Evolutionary conservation across 768 basidiomycete species (phyloP).

Genomic region (Lactarius pseudohatsudake): DNA sequence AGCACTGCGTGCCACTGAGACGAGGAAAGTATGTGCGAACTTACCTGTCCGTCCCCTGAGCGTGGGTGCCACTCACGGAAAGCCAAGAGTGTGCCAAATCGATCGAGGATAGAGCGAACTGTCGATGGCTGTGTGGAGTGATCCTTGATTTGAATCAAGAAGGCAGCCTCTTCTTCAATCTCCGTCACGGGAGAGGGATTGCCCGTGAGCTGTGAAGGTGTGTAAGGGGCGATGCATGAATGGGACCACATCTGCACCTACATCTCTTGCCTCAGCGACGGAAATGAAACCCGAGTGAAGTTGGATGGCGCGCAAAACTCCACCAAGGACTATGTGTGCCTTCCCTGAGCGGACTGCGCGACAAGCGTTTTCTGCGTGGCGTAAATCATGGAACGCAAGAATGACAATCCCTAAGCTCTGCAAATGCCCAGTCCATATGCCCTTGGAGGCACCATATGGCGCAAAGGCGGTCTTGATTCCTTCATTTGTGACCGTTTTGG

Average conservation of each 20-base stretch:
- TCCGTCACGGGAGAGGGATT: conserved; percentile 28
- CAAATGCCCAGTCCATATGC: conserved; percentile 29
- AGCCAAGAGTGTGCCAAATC: conserved; percentile 26
- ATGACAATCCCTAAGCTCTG: conserved; percentile 26
- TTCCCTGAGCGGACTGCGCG: conserved; percentile 23
- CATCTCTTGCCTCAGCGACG: conserved; percentile 29
- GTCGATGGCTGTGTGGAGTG: conserved; percentile 19
- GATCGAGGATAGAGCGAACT: conserved; percentile 24
- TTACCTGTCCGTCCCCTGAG: conserved; percentile 27
- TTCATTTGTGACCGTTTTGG: conserved; percentile 14
- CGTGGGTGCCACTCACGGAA: conserved; percentile 24
- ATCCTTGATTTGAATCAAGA: conserved; percentile 27
- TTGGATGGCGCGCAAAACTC: conserved; percentile 15
- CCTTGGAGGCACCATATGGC: conserved; percentile 25
- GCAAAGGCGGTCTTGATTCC: conserved; percentile 26
- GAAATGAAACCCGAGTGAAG: conserved; percentile 27
- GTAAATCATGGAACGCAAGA: conserved; percentile 29
- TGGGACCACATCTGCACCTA: conserved; percentile 13
- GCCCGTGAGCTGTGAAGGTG: conserved; percentile 22
- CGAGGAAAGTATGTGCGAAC: conserved; percentile 10
- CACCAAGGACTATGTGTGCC: conserved; percentile 20
- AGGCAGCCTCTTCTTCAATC: conserved; percentile 29
- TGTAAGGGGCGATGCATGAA: background rate
- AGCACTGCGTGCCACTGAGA: background rate
- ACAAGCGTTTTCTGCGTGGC: conserved; percentile 25